Evolutionary conservation across 306 rosid species (phyloP), one percentile per base, ranked within the genome.

Genomic region (Rubus idaeus): DNA sequence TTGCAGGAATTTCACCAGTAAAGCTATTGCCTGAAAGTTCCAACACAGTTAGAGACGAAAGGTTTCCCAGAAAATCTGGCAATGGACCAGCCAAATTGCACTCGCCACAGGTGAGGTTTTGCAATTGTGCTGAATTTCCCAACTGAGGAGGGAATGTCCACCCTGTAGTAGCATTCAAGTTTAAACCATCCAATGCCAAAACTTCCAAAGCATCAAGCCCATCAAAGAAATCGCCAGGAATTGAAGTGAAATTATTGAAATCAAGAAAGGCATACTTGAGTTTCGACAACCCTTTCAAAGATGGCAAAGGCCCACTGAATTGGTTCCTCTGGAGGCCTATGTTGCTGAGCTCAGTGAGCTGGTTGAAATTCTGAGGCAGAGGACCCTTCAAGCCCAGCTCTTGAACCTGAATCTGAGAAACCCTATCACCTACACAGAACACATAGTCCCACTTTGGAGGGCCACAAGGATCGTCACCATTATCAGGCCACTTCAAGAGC

Each of bases 331-430:
- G 99, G 51, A 96, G 86, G 55, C 99, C 99, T 6, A 96, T 2
- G 75, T 92, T 93, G 10, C 9, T n/a, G 10, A 96, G 97, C 83
- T 63, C 74, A 8, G 86, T 41, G 10, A 96, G 98, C 77, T 84
- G 77, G 88, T 91, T 91, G 53, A 96, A 80, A 74, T 82, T 88
- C 64, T 55, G 77, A 0, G 99, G 97, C 21, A 96, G 77, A 62
- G 94, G 91, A 10, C 99, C 99, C 1, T 69, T 77, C 60, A 96
- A 81, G 55, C 85, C 91, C 6, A 92, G 8, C 5, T 80, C 71
- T 78, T 91, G 91, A 8, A 92, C 86, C 72, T 96, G 97, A 91
- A 96, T 91, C 86, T 96, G 99, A 17, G 85, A 10, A 18, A 86
- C 94, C 23, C 93, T 84, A 67, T 64, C 11, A 0, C 79, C 91